Conservation (phyloP, 2,329 filamentous ascomycete genomes). For the Neopestalotiopsis clavispora region DNA sequence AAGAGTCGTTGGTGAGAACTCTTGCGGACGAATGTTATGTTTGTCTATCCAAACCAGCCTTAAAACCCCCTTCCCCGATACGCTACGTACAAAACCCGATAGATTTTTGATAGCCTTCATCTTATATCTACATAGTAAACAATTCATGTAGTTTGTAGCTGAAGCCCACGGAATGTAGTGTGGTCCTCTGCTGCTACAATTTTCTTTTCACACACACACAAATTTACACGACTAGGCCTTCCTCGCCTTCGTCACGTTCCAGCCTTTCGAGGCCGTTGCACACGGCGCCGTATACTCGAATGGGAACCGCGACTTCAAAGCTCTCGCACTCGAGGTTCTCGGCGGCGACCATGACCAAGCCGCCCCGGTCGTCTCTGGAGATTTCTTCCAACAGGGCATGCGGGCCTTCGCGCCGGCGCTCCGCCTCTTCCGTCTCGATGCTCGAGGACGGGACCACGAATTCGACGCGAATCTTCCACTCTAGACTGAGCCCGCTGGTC, state of each 20-base stretch:
- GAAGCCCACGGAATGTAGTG: background rate
- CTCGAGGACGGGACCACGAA: slow-evolving; percentile 78
- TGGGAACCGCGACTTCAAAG: slow-evolving; percentile 85
- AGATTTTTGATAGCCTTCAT: background rate
- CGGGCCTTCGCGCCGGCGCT: slow-evolving; percentile 31
- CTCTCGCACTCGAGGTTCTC: slow-evolving; percentile 84
- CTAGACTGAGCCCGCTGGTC: slow-evolving; percentile 83
- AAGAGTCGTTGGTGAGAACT: background rate
- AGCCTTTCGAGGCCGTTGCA: slow-evolving; percentile 60
- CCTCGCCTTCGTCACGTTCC: slow-evolving; percentile 60
- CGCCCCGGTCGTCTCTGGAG: slow-evolving; percentile 77
- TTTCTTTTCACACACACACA: background rate
- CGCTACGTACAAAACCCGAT: background rate
- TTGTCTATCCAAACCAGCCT: background rate
- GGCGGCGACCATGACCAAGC: slow-evolving; percentile 73
- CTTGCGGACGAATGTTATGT: background rate
- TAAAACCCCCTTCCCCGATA: background rate
- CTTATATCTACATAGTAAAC: background rate
- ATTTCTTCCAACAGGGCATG: slow-evolving; percentile 77
- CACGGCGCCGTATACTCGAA: slow-evolving; percentile 77
- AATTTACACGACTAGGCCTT: slow-evolving; percentile 33
- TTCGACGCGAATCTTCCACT: slow-evolving; percentile 89
- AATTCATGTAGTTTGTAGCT: background rate
- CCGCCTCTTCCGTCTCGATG: slow-evolving; percentile 22
- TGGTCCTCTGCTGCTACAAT: background rate